phyloP scores from a whole-genome alignment of 1,284 basidiomycete species.

The Boletus semigastroideus region DNA sequence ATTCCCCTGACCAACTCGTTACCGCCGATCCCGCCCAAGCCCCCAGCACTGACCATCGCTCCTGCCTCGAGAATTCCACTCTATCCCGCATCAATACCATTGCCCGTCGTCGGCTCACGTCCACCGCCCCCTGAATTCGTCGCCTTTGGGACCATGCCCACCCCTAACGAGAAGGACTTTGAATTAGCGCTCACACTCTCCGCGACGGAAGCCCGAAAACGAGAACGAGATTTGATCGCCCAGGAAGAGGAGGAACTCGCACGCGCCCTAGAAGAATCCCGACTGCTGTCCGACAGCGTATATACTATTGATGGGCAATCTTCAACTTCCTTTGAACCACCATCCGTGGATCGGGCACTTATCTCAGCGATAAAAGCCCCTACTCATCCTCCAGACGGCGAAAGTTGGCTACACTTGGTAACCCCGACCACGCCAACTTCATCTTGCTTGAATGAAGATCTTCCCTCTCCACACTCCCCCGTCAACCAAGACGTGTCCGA shows the following conservation, averaged over 20 bases:
- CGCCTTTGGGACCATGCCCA: not conserved
- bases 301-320: slow-evolving; percentile 20
- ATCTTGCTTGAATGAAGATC: slow-evolving; percentile 16
- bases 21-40: slow-evolving; percentile 36
- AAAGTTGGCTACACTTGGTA: slow-evolving; percentile 35
- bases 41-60: slow-evolving; percentile 15
- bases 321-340: slow-evolving; percentile 3
- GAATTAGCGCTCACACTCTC: slow-evolving; percentile 52
- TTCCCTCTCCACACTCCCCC: not conserved
- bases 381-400: slow-evolving; percentile 25
- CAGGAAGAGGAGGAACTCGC: slow-evolving; percentile 66
- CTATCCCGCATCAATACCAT: slow-evolving; percentile 34
- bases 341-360: slow-evolving; percentile 18
- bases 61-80: slow-evolving; percentile 28
- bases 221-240: slow-evolving; percentile 32
- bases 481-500: slow-evolving; percentile 5
- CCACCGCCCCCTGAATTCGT: slow-evolving; percentile 11
- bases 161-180: slow-evolving; percentile 35
- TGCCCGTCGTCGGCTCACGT: slow-evolving; percentile 11
- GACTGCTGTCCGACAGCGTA: slow-evolving; percentile 30
- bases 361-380: slow-evolving; percentile 15
- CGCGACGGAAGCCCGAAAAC: slow-evolving; percentile 44
- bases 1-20: slow-evolving; percentile 19
- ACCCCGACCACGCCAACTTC: slow-evolving; percentile 31
- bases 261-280: slow-evolving; percentile 62